Evolutionary conservation across 1,284 basidiomycete genomes (phyloP).

Genomic region (Cryptococcus deneoformans): DNA sequence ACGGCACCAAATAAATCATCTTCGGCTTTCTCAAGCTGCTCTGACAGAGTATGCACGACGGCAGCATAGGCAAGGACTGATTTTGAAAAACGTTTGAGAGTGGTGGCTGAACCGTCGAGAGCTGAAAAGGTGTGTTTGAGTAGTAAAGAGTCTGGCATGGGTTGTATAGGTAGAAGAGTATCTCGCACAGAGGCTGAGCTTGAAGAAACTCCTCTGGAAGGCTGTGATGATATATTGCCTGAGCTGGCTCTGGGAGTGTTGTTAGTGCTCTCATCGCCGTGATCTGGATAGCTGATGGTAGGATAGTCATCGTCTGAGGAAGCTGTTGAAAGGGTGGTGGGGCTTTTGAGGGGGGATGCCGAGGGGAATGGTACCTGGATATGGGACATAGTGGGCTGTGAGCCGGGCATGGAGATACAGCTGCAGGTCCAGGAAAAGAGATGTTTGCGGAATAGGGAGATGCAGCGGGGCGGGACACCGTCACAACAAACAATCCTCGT

Average conservation of each 20-base stretch:
- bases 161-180: conserved; percentile 29
- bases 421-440: neutral
- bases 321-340: neutral
- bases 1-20: conserved; percentile 38
- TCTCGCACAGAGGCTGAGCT: neutral
- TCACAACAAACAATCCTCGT: no score
- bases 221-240: neutral
- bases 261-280: neutral
- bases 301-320: neutral
- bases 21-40: conserved; percentile 45
- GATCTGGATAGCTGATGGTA: neutral
- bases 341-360: neutral
- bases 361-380: no score
- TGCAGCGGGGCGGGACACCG: no score
- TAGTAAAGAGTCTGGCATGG: conserved; percentile 41
- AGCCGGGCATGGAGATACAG: no score
- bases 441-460: neutral
- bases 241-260: neutral
- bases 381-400: no score
- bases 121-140: conserved; percentile 44
- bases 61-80: conserved; percentile 28
- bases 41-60: conserved; percentile 30
- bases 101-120: conserved; percentile 39
- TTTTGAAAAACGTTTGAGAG: conserved; percentile 42
- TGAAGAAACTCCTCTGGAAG: no score